Evolutionary conservation across 176 grass and related monocot species (phyloP).

Genomic region (Aegilops tauschii): DNA sequence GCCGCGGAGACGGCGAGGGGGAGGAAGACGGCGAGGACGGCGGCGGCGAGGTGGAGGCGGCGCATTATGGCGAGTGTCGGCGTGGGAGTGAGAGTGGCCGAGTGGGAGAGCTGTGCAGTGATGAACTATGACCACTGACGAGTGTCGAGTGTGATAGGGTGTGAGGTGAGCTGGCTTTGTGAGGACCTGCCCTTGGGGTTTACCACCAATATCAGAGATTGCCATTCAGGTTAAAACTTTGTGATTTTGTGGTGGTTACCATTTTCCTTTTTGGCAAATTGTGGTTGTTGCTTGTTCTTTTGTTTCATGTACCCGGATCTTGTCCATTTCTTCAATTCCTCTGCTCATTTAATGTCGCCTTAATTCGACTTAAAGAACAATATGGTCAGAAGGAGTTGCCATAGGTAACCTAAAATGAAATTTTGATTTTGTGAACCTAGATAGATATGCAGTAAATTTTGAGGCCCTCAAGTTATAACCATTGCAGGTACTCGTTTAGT

Average conservation of each 20-base stretch:
- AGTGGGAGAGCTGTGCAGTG: slow-evolving; percentile 18
- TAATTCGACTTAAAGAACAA: not conserved
- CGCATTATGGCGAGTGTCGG: slow-evolving; percentile 28
- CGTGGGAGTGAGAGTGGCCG: not conserved
- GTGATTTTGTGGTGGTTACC: not conserved
- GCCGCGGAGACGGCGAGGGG: slow-evolving; percentile 17
- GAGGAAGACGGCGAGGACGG: slow-evolving; percentile 24
- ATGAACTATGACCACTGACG: slow-evolving; percentile 16
- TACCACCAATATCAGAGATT: not conserved
- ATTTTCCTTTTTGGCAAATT: too few species aligned
- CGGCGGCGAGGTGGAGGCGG: slow-evolving; percentile 1
- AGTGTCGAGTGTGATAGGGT: not conserved
- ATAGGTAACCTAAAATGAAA: not conserved
- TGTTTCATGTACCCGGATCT: not conserved
- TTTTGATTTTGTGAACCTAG: not conserved
- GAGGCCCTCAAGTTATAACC: not conserved
- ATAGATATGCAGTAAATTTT: not conserved
- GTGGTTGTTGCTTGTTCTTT: not conserved
- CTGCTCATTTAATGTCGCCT: not conserved
- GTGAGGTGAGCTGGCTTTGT: slow-evolving; percentile 30
- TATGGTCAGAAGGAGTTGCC: not conserved
- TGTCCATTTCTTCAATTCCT: not conserved
- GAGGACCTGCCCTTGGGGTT: not conserved
- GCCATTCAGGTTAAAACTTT: slow-evolving; percentile 6
- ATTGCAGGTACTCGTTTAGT: not conserved